Conservation (phyloP, 2,329 filamentous ascomycete genomes). For the Pseudofabraea citricarpa region DNA sequence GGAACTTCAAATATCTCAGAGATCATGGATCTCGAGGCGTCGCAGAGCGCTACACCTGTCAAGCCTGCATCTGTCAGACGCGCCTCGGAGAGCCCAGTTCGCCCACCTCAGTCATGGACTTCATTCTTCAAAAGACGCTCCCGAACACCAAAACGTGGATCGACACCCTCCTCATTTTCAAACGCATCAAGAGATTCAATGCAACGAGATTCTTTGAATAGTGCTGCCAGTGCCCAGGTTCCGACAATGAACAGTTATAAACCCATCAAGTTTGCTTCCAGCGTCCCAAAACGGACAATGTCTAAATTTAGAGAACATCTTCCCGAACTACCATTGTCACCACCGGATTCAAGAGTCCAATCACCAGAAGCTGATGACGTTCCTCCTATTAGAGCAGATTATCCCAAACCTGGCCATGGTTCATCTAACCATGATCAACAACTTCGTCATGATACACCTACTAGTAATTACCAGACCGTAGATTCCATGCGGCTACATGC, state of each 20-base stretch:
- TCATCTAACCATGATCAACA: conserved; percentile 25
- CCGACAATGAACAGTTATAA: too few relatives aligned
- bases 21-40: conserved; percentile 36
- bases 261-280: conserved; percentile 24
- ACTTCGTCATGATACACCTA: conserved; percentile 43
- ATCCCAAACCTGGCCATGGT: conserved; percentile 18
- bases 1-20: conserved; percentile 49
- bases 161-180: conserved; percentile 72
- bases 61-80: conserved; percentile 48
- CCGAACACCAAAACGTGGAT: conserved; percentile 51
- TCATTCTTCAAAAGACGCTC: conserved; percentile 62
- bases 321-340: conserved; percentile 80
- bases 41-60: conserved; percentile 6
- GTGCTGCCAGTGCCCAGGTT: conserved; percentile 16
- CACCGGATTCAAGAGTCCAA: conserved; percentile 74
- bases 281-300: conserved; percentile 69
- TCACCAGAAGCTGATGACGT: conserved; percentile 62
- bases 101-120: conserved; percentile 52
- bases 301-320: conserved; percentile 92
- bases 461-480: conserved; percentile 37
- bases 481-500: conserved; percentile 32
- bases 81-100: conserved; percentile 48
- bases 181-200: conserved; percentile 91
- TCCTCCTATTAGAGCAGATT: conserved; percentile 28
- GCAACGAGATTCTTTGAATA: conserved; percentile 26